Evolutionary conservation across 257 asterid species (phyloP).

Genomic region (Coffea canephora): DNA sequence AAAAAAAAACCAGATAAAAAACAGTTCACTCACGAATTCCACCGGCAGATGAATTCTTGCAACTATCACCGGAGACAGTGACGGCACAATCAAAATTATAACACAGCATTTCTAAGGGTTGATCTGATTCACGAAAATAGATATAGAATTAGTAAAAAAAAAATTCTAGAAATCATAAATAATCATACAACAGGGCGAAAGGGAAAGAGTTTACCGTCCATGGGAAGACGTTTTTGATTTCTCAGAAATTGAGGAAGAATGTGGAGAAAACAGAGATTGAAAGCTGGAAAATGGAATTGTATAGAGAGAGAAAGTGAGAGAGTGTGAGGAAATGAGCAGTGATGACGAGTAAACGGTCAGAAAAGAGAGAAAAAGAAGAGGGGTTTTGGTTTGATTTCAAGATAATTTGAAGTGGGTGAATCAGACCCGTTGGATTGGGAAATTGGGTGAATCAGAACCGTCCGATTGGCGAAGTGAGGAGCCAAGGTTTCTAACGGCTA

Average conservation of each 20-base stretch:
- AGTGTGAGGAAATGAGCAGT: conserved; percentile 9
- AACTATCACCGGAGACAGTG: conserved; percentile 30
- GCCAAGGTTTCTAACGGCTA: conserved; percentile 28
- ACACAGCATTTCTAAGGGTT: conserved; percentile 48
- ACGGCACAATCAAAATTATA: conserved; percentile 45
- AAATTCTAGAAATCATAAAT: background rate
- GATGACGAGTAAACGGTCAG: conserved; percentile 34
- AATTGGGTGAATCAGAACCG: conserved; percentile 14
- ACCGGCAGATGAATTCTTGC: background rate
- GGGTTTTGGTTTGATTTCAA: conserved; percentile 15
- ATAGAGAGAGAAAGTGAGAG: conserved; percentile 19
- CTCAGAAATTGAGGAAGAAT: conserved; percentile 2
- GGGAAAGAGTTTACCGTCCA: conserved; percentile 58
- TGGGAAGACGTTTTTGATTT: conserved; percentile 14
- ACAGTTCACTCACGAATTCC: conserved; percentile 23
- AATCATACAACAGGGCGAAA: background rate
- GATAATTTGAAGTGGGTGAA: conserved; percentile 15
- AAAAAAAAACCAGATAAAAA: background rate
- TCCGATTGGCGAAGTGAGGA: conserved; percentile 2
- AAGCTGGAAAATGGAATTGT: conserved; percentile 17
- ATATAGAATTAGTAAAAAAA: background rate
- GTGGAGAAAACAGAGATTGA: background rate
- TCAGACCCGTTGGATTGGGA: conserved; percentile 15
- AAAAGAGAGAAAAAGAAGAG: conserved; percentile 5
- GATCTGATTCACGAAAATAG: conserved; percentile 34